phyloP scores from a whole-genome alignment of 108 stramenopile genomes.

The Stephanodiscus triporus region DNA sequence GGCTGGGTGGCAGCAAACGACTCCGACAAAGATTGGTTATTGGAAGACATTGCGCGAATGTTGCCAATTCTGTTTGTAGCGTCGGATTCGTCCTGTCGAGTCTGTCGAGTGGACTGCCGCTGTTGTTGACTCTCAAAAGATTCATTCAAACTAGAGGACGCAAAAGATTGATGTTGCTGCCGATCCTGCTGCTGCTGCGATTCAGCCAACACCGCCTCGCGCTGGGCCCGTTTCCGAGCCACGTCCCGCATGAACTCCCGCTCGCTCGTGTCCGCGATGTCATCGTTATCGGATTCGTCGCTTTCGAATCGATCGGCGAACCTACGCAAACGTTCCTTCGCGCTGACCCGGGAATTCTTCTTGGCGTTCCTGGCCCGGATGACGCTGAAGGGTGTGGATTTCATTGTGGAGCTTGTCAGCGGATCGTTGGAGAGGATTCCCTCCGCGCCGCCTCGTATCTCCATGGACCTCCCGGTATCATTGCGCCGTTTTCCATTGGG shows the following conservation, averaged over 20 bases:
- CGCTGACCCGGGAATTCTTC: background rate
- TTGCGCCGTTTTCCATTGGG: background rate
- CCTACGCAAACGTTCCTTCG: background rate
- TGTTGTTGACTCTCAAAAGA: background rate
- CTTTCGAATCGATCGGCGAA: slow-evolving; percentile 12
- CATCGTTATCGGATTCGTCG: slow-evolving; percentile 12
- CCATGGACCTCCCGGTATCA: no score
- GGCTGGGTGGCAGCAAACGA: slow-evolving; percentile 29
- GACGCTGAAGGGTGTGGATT: background rate
- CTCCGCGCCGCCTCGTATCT: background rate
- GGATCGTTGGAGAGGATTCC: slow-evolving; percentile 8
- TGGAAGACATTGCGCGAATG: background rate
- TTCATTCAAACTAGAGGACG: background rate
- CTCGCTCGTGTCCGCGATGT: slow-evolving; percentile 23
- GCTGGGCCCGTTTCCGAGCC: slow-evolving; percentile 25
- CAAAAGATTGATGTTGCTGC: background rate
- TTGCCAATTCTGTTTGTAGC: slow-evolving; percentile 9
- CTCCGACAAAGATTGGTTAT: background rate
- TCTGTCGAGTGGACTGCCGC: background rate
- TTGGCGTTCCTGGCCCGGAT: background rate
- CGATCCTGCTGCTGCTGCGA: background rate
- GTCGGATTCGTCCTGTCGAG: background rate
- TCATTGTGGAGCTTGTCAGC: slow-evolving; percentile 1
- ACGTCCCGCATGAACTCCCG: slow-evolving; percentile 19
- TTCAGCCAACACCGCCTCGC: background rate